Percentiles rank a stretch among this genome's conserved stretches.
Evolutionary conservation across 176 grass and related monocot species (phyloP).

Genomic region (Aegilops longissima): DNA sequence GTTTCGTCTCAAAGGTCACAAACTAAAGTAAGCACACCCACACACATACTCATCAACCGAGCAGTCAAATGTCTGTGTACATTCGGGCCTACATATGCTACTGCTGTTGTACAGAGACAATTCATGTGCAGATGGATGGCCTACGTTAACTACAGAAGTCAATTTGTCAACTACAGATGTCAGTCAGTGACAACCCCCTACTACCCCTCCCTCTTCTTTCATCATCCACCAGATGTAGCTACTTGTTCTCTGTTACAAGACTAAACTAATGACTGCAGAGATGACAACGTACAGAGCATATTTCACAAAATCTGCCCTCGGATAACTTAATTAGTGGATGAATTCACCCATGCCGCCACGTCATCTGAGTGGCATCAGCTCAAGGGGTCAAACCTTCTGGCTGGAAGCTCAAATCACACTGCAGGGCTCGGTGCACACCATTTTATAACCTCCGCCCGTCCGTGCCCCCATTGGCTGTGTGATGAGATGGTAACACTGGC

Average conservation of each 20-base stretch:
- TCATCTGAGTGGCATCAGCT: slow-evolving; percentile 8
- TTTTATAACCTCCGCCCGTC: slow-evolving; percentile 31
- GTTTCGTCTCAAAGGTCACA: neutral
- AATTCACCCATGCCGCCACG: slow-evolving; percentile 27
- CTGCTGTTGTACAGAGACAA: slow-evolving; percentile 26
- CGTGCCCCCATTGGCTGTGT: slow-evolving; percentile 11
- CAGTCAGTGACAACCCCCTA: neutral
- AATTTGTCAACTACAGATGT: slow-evolving; percentile 22
- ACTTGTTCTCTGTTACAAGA: slow-evolving; percentile 25
- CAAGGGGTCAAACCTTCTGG: slow-evolving; percentile 30
- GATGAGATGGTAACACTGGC: slow-evolving; percentile 32
- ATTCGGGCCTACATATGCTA: slow-evolving; percentile 10
- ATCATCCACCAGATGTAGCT: slow-evolving; percentile 6
- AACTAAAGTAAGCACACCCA: neutral
- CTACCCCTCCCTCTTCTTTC: neutral
- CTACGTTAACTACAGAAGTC: slow-evolving; percentile 13
- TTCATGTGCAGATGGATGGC: slow-evolving; percentile 18
- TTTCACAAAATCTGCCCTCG: slow-evolving; percentile 40
- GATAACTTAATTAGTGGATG: slow-evolving; percentile 35
- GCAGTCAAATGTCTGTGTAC: neutral
- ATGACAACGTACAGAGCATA: slow-evolving; percentile 29
- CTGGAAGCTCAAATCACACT: slow-evolving; percentile 38
- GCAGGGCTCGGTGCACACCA: slow-evolving; percentile 29
- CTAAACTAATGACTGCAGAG: slow-evolving; percentile 8
- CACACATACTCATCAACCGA: slow-evolving; percentile 6